Evolutionary conservation across 306 rosid genomes (phyloP).

Genomic region (Vigna hirtella): DNA sequence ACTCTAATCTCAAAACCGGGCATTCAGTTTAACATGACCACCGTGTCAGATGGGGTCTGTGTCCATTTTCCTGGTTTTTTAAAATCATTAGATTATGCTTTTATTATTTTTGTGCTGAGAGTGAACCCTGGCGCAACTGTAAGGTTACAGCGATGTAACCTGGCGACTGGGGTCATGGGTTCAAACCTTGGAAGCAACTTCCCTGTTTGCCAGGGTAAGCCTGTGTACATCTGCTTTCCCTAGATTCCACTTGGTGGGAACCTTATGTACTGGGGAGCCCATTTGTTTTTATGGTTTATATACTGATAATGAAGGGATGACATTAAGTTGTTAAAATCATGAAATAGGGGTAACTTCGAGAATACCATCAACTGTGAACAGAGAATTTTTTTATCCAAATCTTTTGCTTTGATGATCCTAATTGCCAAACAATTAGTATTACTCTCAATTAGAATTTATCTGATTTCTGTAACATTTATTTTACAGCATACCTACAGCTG

Average conservation of each 20-base stretch:
- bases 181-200: neutral
- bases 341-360: slow-evolving; percentile 4
- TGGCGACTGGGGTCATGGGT: neutral
- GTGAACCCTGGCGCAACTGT: neutral
- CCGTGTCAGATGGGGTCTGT: neutral
- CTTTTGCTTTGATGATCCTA: slow-evolving; percentile 16
- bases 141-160: neutral
- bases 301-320: neutral
- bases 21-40: slow-evolving; percentile 17
- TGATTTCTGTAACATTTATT: slow-evolving; percentile 33
- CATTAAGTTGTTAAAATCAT: slow-evolving; percentile 16
- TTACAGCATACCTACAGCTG: slow-evolving; percentile 80
- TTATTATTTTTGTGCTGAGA: slow-evolving; percentile 3
- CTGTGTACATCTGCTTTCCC: neutral
- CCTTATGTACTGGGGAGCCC: neutral
- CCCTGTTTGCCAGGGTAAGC: neutral
- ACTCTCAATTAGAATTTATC: slow-evolving; percentile 14
- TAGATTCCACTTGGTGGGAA: slow-evolving; percentile 4
- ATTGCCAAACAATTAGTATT: slow-evolving; percentile 21
- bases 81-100: slow-evolving; percentile 21
- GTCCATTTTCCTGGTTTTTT: slow-evolving; percentile 16
- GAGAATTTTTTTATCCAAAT: slow-evolving; percentile 9
- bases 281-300: neutral
- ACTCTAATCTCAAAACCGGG: neutral
- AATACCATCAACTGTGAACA: slow-evolving; percentile 13